These are phyloP conservation scores for Lotus japonicus DNA, from an alignment of 306 rosid species.

Conservation along the genomic window DNA sequence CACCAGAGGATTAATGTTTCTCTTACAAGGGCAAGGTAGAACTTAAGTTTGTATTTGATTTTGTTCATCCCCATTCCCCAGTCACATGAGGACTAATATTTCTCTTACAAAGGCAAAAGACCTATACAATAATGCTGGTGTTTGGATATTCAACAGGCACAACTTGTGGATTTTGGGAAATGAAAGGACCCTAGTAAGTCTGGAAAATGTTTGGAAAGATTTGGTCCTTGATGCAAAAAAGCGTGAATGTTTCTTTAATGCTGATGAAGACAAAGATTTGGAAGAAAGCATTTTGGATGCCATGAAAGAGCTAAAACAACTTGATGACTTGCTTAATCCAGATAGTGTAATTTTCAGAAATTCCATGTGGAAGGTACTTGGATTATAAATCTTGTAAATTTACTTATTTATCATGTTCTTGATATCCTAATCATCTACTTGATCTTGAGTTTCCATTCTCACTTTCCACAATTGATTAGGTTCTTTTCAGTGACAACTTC, in stretches of 20 bases:
- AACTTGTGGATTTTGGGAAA: constrained; percentile 79
- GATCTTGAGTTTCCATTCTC: background rate
- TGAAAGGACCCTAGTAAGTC: constrained; percentile 35
- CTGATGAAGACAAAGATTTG: constrained; percentile 55
- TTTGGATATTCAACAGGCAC: constrained; percentile 37
- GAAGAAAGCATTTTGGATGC: constrained; percentile 49
- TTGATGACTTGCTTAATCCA: constrained; percentile 61
- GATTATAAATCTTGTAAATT: background rate
- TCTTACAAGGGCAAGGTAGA: constrained; percentile 82
- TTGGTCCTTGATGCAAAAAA: constrained; percentile 51
- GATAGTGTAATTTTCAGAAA: constrained; percentile 50
- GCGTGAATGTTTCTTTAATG: constrained; percentile 60
- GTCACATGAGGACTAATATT: too few relatives aligned
- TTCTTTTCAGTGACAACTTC: constrained; percentile 63
- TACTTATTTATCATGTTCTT: background rate
- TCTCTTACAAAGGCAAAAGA: background rate
- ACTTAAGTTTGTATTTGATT: background rate
- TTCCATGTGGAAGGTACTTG: constrained; percentile 70
- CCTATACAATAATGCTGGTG: background rate
- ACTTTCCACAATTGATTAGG: constrained; percentile 24
- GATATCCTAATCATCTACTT: too few relatives aligned
- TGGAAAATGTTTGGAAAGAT: constrained; percentile 50
- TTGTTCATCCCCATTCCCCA: too few relatives aligned
- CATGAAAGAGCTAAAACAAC: constrained; percentile 52
- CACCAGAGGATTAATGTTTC: constrained; percentile 67